Evolutionary conservation across 768 basidiomycete genomes (phyloP), one percentile per base, ranked within the genome.

Genomic region (Russula sp.): DNA sequence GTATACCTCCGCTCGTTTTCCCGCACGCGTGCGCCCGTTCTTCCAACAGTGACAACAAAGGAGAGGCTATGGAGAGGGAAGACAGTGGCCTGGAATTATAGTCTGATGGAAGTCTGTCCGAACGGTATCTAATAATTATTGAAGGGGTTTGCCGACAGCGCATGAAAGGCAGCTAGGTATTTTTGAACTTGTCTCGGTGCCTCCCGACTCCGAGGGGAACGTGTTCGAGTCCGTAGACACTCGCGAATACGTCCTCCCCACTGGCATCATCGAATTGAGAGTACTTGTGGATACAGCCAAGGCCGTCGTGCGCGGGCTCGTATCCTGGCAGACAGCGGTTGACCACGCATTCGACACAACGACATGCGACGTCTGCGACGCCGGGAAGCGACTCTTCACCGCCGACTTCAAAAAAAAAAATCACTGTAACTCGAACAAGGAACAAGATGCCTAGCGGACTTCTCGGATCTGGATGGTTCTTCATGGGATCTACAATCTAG

Each of bases 321-420:
- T 77, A 81, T 14, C 82, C 82, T 1, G 74, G 70, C 66, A 76
- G 74, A 76, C 82, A 84, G 40, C 77, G 77, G 52, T 74, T 72
- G 2, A 83, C 78, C 32, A 73, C 64, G 68, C 83, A 84, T 22
- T 73, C 54, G 5, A 82, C 81, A 13, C 56, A 59, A 8, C 75
- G 54, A 71, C 83, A 84, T 5, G 80, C 75, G 16, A 84, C 83
- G 59, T 81, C 81, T 28, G 77, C 75, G 34, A 82, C 79, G 18
- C 81, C 79, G 2, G 73, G 73, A 30, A 84, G n/a, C n/a, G n/a
- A n/a, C n/a, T n/a, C n/a, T n/a, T n/a, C n/a, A n/a, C n/a, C n/a
- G n/a, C n/a, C n/a, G n/a, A n/a, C n/a, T n/a, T n/a, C n/a, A n/a
- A n/a, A n/a, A n/a, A n/a, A n/a, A n/a, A n/a, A n/a, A n/a, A n/a